Base-by-base conservation (phyloP, 306 rosid species). In the Aeschynomene evenia region DNA sequence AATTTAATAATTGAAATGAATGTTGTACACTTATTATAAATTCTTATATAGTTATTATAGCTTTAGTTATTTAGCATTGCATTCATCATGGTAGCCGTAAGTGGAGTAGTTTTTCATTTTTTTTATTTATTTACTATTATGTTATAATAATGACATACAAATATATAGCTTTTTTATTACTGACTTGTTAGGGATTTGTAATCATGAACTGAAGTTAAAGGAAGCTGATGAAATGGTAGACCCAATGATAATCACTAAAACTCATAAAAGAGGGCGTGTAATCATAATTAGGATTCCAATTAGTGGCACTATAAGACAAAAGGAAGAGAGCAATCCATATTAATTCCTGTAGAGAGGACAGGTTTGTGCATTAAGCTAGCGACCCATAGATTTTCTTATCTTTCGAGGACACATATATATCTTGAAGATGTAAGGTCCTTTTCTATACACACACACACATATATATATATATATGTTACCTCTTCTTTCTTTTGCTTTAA, bases 241-340 rank as follows among this genome's bases (percentile, higher is more conserved):
- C 58, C 58, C 58, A 66, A n/a, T 8, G 22, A 62, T 40, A 43
- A 10, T 64, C 24, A 43, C 23, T n/a, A 4, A 14, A 24, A 24
- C 24, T 40, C 22, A 23, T 7, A 0, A 22, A 24, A 4, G n/a
- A 39, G 9, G 22, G 3, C 6, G 21, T 61, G 20, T 36, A 13
- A 63, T 40, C 69, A 23, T 7, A 42, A 40, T 13, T 63, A 22
- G 54, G 51, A 42, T 42, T 63, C 54, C 69, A 63, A 63, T 42
- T 42, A 42, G 54, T 63, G 9, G 54, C 37, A 9, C 69, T 42
- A 23, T 63, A 23, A 23, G 69, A 42, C 54, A 42, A 22, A 63
- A 42, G 33, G 39, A 63, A 42, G 39, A 7, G 54, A 23, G 23
- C 36, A 40, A n/a, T 63, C 62, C 43, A 15, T 23, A n/a, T 65